Evolutionary conservation across 495 filamentous ascomycete species (phyloP).

Genomic region (Hypomontagnella monticulosa): DNA sequence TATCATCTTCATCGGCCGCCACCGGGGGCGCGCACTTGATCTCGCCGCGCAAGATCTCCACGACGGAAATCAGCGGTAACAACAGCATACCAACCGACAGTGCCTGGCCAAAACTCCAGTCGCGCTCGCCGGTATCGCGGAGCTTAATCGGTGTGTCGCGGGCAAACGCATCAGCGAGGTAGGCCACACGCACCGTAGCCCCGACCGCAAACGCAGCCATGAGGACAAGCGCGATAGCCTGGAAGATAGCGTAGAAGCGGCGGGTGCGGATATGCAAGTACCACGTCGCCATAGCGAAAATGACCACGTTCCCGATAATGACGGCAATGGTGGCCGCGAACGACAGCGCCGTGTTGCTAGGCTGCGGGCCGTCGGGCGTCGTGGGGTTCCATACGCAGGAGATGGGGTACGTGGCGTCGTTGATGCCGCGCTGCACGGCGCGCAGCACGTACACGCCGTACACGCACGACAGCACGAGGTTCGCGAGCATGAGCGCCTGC

Average conservation of each 20-base stretch:
- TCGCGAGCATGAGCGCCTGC: constrained; percentile 67
- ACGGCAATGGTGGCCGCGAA: constrained; percentile 63
- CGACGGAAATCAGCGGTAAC: constrained; percentile 61
- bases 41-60: constrained; percentile 66
- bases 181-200: constrained; percentile 59
- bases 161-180: constrained; percentile 64
- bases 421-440: constrained; percentile 56
- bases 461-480: constrained; percentile 59
- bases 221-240: constrained; percentile 56
- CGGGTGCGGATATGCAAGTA: constrained; percentile 61
- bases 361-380: constrained; percentile 9
- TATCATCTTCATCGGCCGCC: constrained; percentile 38
- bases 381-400: constrained; percentile 60
- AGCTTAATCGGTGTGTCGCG: constrained; percentile 51
- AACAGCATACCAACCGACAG: constrained; percentile 62
- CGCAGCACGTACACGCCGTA: constrained; percentile 61
- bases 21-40: constrained; percentile 54
- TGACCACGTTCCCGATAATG: constrained; percentile 58
- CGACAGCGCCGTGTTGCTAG: constrained; percentile 49
- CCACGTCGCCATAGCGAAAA: constrained; percentile 64
- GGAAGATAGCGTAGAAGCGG: constrained; percentile 57
- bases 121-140: constrained; percentile 59
- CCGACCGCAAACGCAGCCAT: constrained; percentile 61
- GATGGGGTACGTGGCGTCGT: constrained; percentile 59
- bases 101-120: constrained; percentile 68